These are phyloP conservation scores for Suillus occidentalis DNA, from an alignment of 768 basidiomycete species.

Conservation along the genomic window DNA sequence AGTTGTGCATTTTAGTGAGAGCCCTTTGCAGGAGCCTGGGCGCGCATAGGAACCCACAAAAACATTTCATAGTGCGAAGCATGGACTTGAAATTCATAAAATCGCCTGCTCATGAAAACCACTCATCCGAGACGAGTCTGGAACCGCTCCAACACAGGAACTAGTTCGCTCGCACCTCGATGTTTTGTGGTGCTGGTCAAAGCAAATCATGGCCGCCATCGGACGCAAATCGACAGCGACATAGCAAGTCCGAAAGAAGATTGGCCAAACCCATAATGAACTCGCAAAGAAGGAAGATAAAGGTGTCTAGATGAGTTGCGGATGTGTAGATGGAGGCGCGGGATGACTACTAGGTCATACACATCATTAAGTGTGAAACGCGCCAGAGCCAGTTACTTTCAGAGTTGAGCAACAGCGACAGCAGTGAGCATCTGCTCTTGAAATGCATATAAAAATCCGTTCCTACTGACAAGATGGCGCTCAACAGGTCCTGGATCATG, in stretches of 20 bases:
- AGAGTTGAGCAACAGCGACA: conserved; percentile 43
- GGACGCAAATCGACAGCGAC: too few relatives aligned
- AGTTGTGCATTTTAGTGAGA: conserved; percentile 16
- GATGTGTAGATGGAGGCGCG: conserved; percentile 70
- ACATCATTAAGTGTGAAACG: conserved; percentile 39
- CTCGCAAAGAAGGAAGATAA: conserved; percentile 45
- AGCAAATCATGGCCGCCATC: too few relatives aligned
- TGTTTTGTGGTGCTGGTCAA: too few relatives aligned
- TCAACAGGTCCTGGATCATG: conserved; percentile 61
- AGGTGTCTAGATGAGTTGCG: conserved; percentile 60
- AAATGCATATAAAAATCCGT: conserved; percentile 3
- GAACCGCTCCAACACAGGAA: too few relatives aligned
- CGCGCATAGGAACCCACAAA: conserved; percentile 17
- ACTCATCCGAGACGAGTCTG: too few relatives aligned
- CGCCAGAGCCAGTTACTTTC: conserved; percentile 10
- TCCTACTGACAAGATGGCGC: conserved; percentile 65
- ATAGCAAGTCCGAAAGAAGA: too few relatives aligned
- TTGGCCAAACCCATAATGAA: too few relatives aligned
- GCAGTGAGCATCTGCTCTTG: conserved; percentile 56
- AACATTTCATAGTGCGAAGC: conserved; percentile 6
- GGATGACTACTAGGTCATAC: conserved; percentile 75
- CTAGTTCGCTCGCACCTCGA: too few relatives aligned
- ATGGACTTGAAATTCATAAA: too few relatives aligned
- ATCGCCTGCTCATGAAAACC: too few relatives aligned
- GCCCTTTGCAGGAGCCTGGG: conserved; percentile 11